phyloP scores from a whole-genome alignment of 2,329 filamentous ascomycete genomes.

The Iodosphaeria phyllophila region DNA sequence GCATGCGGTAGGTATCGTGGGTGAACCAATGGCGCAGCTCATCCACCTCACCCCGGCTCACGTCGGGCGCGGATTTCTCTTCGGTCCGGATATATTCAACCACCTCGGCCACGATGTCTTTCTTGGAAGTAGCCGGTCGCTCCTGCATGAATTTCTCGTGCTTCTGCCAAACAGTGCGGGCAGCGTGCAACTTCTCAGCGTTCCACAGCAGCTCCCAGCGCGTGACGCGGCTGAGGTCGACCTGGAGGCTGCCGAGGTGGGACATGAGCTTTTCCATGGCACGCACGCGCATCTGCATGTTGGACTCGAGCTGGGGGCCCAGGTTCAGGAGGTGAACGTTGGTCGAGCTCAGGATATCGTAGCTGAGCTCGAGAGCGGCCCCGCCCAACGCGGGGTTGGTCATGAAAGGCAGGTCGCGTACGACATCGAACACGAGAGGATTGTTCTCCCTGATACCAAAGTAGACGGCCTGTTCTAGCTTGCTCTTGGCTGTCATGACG shows the following conservation, averaged over 20 bases:
- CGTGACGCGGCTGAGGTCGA: constrained; percentile 44
- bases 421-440: constrained; percentile 67
- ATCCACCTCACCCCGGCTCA: constrained; percentile 53
- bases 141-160: constrained; percentile 52
- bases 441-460: constrained; percentile 70
- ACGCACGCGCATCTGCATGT: constrained; percentile 52
- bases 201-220: constrained; percentile 74
- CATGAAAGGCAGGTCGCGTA: constrained; percentile 48
- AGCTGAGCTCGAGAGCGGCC: constrained; percentile 63
- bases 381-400: constrained; percentile 49
- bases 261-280: constrained; percentile 59
- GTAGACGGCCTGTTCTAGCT: constrained; percentile 88
- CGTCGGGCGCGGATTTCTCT: constrained; percentile 49
- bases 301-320: constrained; percentile 62
- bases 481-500: constrained; percentile 63
- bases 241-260: constrained; percentile 48
- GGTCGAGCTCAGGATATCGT: constrained; percentile 62
- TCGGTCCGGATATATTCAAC: constrained; percentile 60
- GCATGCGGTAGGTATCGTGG: constrained; percentile 52
- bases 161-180: constrained; percentile 59
- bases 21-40: constrained; percentile 75
- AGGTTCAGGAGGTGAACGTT: constrained; percentile 56
- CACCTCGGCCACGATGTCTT: constrained; percentile 55
- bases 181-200: constrained; percentile 77
- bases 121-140: constrained; percentile 40